phyloP scores from a whole-genome alignment of 2,329 filamentous ascomycete genomes.

The Ceratocystis huliohia region DNA sequence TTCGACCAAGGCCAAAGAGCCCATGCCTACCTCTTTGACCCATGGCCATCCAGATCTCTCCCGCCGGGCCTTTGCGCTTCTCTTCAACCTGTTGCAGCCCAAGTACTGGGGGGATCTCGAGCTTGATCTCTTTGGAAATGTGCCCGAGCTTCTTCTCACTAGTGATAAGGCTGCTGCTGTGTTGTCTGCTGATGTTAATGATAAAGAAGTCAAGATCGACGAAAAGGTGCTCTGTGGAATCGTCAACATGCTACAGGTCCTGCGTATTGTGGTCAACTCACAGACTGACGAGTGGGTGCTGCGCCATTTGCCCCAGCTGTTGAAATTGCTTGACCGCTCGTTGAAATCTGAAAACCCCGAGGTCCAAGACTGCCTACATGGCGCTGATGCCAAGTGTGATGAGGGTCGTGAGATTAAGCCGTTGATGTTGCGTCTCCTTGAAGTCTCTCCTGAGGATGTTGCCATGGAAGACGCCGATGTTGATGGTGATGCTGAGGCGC shows the following conservation, averaged over 20 bases:
- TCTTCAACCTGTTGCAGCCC: conserved; percentile 74
- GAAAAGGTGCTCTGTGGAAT: conserved; percentile 48
- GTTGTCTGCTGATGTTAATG: conserved; percentile 45
- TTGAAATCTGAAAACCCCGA: conserved; percentile 81
- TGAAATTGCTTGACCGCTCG: conserved; percentile 81
- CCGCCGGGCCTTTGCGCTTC: conserved; percentile 67
- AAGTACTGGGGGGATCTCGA: conserved; percentile 88
- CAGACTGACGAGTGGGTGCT: conserved; percentile 87
- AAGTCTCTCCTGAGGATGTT: conserved; percentile 68
- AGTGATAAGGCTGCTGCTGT: conserved; percentile 60
- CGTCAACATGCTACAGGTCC: conserved; percentile 79
- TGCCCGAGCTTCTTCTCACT: conserved; percentile 72
- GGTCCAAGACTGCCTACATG: conserved; percentile 83
- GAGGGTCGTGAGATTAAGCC: conserved; percentile 60
- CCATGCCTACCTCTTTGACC: conserved; percentile 33
- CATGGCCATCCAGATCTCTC: conserved; percentile 24
- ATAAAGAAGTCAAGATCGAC: conserved; percentile 58
- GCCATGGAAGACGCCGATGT: conserved; percentile 65
- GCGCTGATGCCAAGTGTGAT: conserved; percentile 55
- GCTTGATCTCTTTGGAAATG: conserved; percentile 71
- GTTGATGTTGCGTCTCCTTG: conserved; percentile 67
- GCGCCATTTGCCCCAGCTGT: conserved; percentile 60
- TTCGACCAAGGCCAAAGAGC: conserved; percentile 52
- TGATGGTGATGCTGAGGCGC: conserved; percentile 68
- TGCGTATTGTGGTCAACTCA: conserved; percentile 77